Conservation (phyloP, 805 yeast genomes). For the Pichia cephalocereana region DNA sequence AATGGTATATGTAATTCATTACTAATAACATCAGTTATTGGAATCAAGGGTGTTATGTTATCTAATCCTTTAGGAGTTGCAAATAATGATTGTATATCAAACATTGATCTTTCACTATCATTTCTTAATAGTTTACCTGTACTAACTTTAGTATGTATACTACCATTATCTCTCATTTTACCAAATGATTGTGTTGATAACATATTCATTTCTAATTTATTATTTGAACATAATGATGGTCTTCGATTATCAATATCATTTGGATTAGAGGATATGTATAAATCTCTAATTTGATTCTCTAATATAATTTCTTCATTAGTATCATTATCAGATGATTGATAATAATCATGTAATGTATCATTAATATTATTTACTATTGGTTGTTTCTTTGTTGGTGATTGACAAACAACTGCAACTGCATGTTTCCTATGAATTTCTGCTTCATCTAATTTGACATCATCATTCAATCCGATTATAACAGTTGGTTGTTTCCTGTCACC, state of each 20-base stretch:
- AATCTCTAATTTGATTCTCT: constrained; percentile 26
- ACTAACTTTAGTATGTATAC: constrained; percentile 5
- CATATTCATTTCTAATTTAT: constrained; percentile 9
- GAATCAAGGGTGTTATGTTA: constrained; percentile 7
- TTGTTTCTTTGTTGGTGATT: constrained; percentile 7
- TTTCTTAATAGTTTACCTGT: constrained; percentile 8
- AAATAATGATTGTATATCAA: constrained; percentile 22
- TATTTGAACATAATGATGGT: neutral
- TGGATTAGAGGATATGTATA: constrained; percentile 21
- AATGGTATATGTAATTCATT: constrained; percentile 68
- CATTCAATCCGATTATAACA: constrained; percentile 21
- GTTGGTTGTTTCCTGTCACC: constrained; percentile 36
- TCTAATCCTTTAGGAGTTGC: constrained; percentile 21
- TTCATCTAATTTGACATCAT: constrained; percentile 12
- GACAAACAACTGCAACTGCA: constrained; percentile 12
- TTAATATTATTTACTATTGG: neutral
- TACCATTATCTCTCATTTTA: constrained; percentile 3
- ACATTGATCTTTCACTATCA: constrained; percentile 16
- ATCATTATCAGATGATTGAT: constrained; percentile 3
- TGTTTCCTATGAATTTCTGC: constrained; percentile 10
- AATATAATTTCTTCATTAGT: constrained; percentile 22
- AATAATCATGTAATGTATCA: constrained; percentile 6
- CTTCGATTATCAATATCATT: constrained; percentile 8
- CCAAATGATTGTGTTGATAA: constrained; percentile 5
- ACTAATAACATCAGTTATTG: constrained; percentile 34